Evolutionary conservation across 163 green algal species (phyloP).

Genomic region (Coccomyxa subellipsoidea): DNA sequence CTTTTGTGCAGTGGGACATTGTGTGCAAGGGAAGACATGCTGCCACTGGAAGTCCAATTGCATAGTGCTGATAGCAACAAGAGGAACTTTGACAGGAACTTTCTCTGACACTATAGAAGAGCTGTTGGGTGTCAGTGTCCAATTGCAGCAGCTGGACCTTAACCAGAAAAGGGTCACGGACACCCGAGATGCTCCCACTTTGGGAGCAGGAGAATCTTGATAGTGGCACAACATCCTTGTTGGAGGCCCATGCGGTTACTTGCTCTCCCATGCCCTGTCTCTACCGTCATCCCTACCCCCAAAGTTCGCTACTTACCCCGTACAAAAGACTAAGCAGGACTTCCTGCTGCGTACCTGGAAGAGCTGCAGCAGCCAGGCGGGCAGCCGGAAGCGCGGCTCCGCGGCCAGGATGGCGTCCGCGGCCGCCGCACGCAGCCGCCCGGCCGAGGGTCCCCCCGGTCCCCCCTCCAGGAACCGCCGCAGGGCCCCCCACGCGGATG

Average conservation of each 20-base stretch:
- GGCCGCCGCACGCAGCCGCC: slow-evolving; percentile 42
- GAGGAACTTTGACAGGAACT: no score
- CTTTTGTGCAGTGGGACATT: no score
- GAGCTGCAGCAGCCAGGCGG: slow-evolving; percentile 53
- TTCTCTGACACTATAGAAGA: no score
- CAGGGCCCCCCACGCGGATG: not conserved
- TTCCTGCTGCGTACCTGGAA: slow-evolving; percentile 38
- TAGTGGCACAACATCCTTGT: no score
- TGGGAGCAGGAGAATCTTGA: no score
- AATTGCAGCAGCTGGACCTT: no score
- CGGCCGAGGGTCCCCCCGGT: not conserved
- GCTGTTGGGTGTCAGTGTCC: no score
- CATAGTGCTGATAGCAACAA: no score
- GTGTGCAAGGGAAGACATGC: no score
- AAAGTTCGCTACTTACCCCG: not conserved
- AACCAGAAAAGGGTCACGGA: not conserved
- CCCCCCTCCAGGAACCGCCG: not conserved
- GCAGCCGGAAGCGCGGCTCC: slow-evolving; percentile 38
- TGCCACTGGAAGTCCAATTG: no score
- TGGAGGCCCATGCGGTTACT: no score
- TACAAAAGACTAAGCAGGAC: not conserved
- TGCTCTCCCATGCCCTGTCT: not conserved
- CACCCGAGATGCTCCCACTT: no score
- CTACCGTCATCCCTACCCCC: not conserved
- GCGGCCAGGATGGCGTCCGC: slow-evolving; percentile 47